phyloP scores from a whole-genome alignment of 495 filamentous ascomycete species.

The Podospora fimiseda region DNA sequence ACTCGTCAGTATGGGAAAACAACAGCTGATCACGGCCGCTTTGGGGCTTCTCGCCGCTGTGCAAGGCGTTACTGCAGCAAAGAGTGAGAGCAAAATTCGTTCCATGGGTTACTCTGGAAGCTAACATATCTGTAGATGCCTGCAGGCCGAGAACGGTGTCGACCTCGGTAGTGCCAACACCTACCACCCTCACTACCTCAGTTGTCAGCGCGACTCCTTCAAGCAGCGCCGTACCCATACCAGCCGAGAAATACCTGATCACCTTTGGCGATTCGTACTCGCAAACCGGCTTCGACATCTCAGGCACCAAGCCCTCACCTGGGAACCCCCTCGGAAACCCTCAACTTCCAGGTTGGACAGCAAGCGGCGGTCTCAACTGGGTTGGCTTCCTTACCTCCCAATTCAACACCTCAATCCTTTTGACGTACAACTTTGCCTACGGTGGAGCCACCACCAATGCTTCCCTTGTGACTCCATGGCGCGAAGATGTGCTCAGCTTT shows the following conservation, averaged over 20 bases:
- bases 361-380: slow-evolving; percentile 60
- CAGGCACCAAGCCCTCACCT: slow-evolving; percentile 51
- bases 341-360: slow-evolving; percentile 52
- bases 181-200: background rate
- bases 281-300: slow-evolving; percentile 58
- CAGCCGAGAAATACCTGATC: slow-evolving; percentile 25
- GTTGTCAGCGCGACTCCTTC: slow-evolving; percentile 1
- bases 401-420: slow-evolving; percentile 53
- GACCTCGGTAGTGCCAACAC: background rate
- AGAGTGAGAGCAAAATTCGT: background rate
- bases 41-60: slow-evolving; percentile 12
- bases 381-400: slow-evolving; percentile 56
- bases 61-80: slow-evolving; percentile 1
- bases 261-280: slow-evolving; percentile 48
- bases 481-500: slow-evolving; percentile 48
- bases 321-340: slow-evolving; percentile 76
- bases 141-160: background rate
- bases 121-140: slow-evolving; percentile 2
- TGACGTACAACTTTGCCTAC: slow-evolving; percentile 64
- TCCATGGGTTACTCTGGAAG: slow-evolving; percentile 1
- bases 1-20: slow-evolving; percentile 3
- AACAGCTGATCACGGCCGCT: background rate
- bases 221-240: background rate
- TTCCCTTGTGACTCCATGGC: slow-evolving; percentile 42
- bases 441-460: slow-evolving; percentile 64